A percentile compares a stretch with the other conserved stretches of the same genome.
Conservation (phyloP, 2,329 filamentous ascomycete genomes). For the Pseudogymnoascus sp. region DNA sequence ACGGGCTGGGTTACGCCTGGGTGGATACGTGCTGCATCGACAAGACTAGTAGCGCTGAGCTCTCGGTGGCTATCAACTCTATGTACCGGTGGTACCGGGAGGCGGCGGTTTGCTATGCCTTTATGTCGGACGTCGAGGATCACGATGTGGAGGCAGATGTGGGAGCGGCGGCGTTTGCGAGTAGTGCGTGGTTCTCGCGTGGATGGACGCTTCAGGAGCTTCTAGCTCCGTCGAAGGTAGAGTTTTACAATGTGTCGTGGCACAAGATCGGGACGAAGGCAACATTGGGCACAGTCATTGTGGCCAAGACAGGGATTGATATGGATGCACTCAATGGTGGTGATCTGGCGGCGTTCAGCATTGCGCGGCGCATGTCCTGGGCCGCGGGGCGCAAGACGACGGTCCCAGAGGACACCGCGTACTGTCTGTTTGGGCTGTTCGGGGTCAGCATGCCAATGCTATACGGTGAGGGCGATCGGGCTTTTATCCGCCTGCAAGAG, state of each 20-base stretch:
- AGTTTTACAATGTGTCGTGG: constrained; percentile 15
- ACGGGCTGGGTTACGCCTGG: constrained; percentile 12
- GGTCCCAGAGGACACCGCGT: constrained; percentile 23
- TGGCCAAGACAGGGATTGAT: constrained; percentile 15
- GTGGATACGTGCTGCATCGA: constrained; percentile 21
- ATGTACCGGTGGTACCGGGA: constrained; percentile 20
- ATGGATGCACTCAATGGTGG: constrained; percentile 19
- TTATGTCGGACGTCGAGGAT: constrained; percentile 14
- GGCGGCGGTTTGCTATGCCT: constrained; percentile 15
- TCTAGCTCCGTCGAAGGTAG: constrained; percentile 11
- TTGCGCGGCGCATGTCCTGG: constrained; percentile 27
- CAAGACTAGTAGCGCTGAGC: constrained; percentile 20
- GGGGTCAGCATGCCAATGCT: constrained; percentile 31
- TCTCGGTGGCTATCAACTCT: constrained; percentile 18
- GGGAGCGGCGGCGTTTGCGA: not conserved
- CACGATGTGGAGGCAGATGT: not conserved
- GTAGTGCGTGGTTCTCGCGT: constrained; percentile 13
- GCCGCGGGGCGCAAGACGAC: constrained; percentile 21
- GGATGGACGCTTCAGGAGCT: constrained; percentile 18
- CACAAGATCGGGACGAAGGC: constrained; percentile 13
- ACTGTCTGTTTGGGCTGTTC: constrained; percentile 27
- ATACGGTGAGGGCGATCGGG: constrained; percentile 25
- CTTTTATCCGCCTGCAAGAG: constrained; percentile 26
- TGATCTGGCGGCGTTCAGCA: constrained; percentile 18
- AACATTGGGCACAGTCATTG: constrained; percentile 1